Evolutionary conservation across 306 rosid species (phyloP), one percentile per base, ranked within the genome.

Genomic region (Cucurbita pepo): DNA sequence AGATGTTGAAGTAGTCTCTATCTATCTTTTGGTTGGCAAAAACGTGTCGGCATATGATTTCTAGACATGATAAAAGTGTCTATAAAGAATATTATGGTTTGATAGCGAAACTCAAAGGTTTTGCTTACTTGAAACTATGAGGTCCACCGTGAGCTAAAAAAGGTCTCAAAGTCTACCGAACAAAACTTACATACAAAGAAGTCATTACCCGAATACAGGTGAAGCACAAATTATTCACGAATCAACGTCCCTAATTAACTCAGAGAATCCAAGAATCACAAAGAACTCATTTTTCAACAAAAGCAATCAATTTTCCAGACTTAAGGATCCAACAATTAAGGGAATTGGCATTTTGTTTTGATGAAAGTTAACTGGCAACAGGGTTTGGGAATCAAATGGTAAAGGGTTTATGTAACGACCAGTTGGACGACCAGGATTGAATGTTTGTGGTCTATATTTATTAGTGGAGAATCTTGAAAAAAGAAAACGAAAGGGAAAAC

Each of bases 391-490:
- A 69, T 69, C 56, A 69, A 48, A 47, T 47, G 56, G 73, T 48
- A 40, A 69, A 25, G 43, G 18, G 41, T 25, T 12, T 22, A 69
- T 69, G 59, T 7, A 16, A 45, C 59, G 58, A 69, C 71, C 74
- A 69, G 73, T 15, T 48, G 74, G 58, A 51, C 74, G 74, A 51
- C 19, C 4, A 15, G 51, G 58, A 69, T 69, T 52, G 44, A 50
- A 48, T 69, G 58, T 50, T n/a, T 48, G 21, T 8, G 74, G 59
- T 14, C 10, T 69, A 69, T 69, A 69, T 50, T 30, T 30, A 50
- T 50, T 14, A 69, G 74, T 50, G 74, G 58, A 53, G 74, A 69
- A 69, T 69, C 50, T 50, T 50, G 47, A 9, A 69, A 69, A 67
- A 69, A 41, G 15, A 69, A 1, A 3, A 51, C 59, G 18, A 18